A percentile compares a stretch with the other conserved stretches of the same genome.
These are phyloP conservation scores for Penicillium egyptiacum DNA, from an alignment of 495 filamentous ascomycete genomes.

Conservation along the genomic window DNA sequence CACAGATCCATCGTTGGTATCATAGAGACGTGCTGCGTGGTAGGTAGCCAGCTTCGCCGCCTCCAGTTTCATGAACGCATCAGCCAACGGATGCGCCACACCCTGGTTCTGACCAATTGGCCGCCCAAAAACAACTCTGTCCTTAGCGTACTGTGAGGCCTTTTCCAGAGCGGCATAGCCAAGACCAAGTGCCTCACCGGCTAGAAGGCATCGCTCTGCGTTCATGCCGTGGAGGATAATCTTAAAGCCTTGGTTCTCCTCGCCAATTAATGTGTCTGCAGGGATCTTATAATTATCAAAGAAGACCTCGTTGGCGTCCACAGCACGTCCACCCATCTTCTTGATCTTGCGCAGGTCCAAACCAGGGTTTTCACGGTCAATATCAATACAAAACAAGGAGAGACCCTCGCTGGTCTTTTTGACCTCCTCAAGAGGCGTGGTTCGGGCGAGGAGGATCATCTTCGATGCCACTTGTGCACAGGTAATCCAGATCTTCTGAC, in stretches of 20 bases:
- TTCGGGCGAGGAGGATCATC: constrained; percentile 77
- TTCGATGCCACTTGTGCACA: constrained; percentile 73
- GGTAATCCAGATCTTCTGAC: constrained; percentile 84
- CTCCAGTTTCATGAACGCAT: constrained; percentile 75
- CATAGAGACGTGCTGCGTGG: constrained; percentile 73
- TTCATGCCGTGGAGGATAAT: constrained; percentile 84
- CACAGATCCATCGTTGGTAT: constrained; percentile 55
- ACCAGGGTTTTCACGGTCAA: constrained; percentile 55
- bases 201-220: constrained; percentile 73
- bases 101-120: constrained; percentile 75
- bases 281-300: constrained; percentile 71
- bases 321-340: constrained; percentile 77
- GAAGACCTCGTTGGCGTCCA: constrained; percentile 85
- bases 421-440: constrained; percentile 64
- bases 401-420: constrained; percentile 67
- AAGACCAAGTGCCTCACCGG: constrained; percentile 74
- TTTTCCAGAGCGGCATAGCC: constrained; percentile 70
- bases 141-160: constrained; percentile 65
- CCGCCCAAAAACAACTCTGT: constrained; percentile 67
- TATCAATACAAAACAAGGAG: constrained; percentile 73
- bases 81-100: constrained; percentile 71
- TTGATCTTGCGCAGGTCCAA: constrained; percentile 69
- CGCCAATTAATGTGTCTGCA: constrained; percentile 60
- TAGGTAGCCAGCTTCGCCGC: constrained; percentile 77
- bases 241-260: constrained; percentile 71